These are phyloP conservation scores for Tulasnella sp. DNA, from an alignment of 768 basidiomycete species.

Conservation along the genomic window DNA sequence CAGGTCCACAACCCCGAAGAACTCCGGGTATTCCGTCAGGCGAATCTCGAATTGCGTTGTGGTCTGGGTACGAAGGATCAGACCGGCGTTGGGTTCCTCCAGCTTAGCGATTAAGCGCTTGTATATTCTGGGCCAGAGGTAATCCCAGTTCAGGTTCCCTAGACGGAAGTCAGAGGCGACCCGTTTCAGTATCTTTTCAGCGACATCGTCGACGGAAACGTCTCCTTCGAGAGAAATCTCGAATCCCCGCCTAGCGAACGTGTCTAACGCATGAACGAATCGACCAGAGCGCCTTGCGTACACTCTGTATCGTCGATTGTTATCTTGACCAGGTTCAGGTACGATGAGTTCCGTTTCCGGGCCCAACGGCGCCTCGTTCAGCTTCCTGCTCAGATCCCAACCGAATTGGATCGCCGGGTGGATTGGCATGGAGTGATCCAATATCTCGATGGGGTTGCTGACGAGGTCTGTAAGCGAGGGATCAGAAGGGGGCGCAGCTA, in stretches of 20 bases:
- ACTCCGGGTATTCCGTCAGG: background rate
- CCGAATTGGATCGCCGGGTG: background rate
- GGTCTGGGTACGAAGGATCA: background rate
- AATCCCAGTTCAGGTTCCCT: background rate
- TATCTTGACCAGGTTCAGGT: background rate
- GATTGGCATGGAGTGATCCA: background rate
- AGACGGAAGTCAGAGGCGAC: background rate
- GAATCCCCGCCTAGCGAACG: background rate
- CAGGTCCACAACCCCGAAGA: background rate
- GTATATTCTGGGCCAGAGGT: background rate
- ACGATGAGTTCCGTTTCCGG: background rate
- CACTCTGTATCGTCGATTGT: background rate
- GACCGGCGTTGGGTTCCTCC: background rate
- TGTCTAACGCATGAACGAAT: background rate
- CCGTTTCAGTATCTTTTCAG: background rate
- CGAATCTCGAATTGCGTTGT: background rate
- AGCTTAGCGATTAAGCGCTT: background rate
- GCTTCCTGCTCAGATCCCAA: background rate
- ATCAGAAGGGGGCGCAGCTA: background rate
- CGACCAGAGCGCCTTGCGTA: background rate
- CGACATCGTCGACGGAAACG: background rate
- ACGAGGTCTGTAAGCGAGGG: background rate
- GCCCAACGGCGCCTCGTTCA: background rate
- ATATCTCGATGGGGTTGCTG: background rate
- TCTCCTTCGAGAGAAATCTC: background rate